Evolutionary conservation across 495 filamentous ascomycete species (phyloP), one percentile per base, ranked within the genome.

Genomic region (Penicillium simplicissimum): DNA sequence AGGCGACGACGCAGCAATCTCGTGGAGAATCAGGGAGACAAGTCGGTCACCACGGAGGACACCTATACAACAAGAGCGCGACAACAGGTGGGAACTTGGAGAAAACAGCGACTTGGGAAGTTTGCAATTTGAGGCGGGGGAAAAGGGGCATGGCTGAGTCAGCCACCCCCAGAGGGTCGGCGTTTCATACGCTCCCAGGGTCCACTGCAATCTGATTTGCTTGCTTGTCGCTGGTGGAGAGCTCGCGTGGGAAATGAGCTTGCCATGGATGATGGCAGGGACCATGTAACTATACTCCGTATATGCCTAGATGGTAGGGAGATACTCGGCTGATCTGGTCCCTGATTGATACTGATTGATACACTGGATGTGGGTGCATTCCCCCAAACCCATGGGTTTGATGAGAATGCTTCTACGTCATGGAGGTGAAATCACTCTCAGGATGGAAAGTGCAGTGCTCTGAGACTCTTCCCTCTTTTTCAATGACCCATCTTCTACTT

Each of bases 91-190:
- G 57, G 57, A 52, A 48, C 48, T 63, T 65, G 37, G 53, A 59
- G 61, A 64, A 60, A 60, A 57, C 61, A 59, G 23, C 51, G 23
- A 19, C 19, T 23, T 14, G 3, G 40, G 52, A 62, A 55, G 47
- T 52, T 52, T 52, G 36, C 45, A 55, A 52, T 45, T 45, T 52
- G 68, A 69, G 66, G 69, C 65, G 70, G 70, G 68, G 76, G 70
- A 78, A 79, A 79, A 77, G 76, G 76, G 76, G 74, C 64, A 73
- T 58, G 58, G 58, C 54, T 63, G 63, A 66, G 37, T 66, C 55
- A 66, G 63, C 59, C 60, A 45, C 42, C 56, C 64, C 61, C 65
- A 59, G 57, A 59, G 47, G 57, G 25, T 52, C 57, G 57, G 48
- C 37, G 59, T 61, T 57, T 57, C 53, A 55, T 4, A 52, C 52